Conservation (phyloP, 306 rosid species). For the Castanospermum australe region DNA sequence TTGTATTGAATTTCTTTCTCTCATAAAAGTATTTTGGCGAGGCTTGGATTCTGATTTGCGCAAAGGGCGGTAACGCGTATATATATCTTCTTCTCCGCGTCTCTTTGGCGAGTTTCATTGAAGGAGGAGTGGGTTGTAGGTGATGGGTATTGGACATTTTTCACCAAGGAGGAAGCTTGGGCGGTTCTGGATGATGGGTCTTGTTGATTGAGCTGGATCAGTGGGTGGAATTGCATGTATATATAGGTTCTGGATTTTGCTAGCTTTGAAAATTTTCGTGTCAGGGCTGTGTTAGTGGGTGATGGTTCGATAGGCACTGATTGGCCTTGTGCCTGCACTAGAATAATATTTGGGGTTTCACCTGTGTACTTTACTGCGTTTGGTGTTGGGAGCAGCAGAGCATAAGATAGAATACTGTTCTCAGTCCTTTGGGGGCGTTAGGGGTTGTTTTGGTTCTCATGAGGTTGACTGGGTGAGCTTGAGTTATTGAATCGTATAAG, state of each 20-base stretch:
- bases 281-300: background rate
- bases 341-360: background rate
- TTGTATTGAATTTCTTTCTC: constrained; percentile 19
- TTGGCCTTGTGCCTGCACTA: background rate
- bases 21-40: background rate
- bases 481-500: constrained; percentile 26
- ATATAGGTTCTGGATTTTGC: constrained; percentile 11
- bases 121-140: constrained; percentile 1
- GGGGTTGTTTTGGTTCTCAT: constrained; percentile 8
- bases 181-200: background rate
- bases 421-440: background rate
- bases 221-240: constrained; percentile 14
- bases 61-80: constrained; percentile 19
- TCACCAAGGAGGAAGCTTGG: background rate
- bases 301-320: constrained; percentile 13
- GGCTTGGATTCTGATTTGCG: constrained; percentile 31
- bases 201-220: constrained; percentile 39
- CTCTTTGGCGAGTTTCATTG: background rate
- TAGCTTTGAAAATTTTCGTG: constrained; percentile 10
- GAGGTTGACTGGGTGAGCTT: constrained; percentile 24
- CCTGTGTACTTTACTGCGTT: constrained; percentile 17
- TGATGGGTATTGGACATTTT: background rate
- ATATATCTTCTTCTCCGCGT: constrained; percentile 7
- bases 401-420: constrained; percentile 15
- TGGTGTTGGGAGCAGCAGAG: constrained; percentile 26